phyloP scores from a whole-genome alignment of 2,329 filamentous ascomycete species.

The Colletotrichum filicis region DNA sequence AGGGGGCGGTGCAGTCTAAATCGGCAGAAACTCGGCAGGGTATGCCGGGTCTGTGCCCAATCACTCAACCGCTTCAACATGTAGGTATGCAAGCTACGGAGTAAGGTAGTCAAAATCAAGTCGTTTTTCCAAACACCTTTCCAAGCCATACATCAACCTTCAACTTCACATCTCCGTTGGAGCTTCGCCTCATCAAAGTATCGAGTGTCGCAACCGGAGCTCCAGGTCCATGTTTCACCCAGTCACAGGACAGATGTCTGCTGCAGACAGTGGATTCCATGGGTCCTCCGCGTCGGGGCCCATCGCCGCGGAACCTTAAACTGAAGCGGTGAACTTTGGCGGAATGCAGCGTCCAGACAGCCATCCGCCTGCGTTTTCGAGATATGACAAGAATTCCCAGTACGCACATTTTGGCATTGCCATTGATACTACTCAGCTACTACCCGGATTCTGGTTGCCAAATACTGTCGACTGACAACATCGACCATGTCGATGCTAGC shows the following conservation, averaged over 20 bases:
- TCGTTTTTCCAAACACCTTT: background rate
- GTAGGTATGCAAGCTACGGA: no score
- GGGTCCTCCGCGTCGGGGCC: background rate
- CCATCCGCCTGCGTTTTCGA: background rate
- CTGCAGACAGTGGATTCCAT: background rate
- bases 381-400: background rate
- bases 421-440: no score
- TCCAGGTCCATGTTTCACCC: background rate
- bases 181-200: background rate
- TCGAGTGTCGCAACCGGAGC: background rate
- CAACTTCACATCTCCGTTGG: background rate
- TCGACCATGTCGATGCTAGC: background rate
- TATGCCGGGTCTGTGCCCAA: background rate
- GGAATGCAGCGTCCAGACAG: background rate
- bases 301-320: background rate
- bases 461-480: background rate
- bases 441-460: background rate
- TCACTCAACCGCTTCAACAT: background rate
- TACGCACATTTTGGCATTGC: no score
- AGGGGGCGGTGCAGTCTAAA: background rate
- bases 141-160: background rate
- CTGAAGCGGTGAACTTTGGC: constrained; percentile 2
- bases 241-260: background rate
- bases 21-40: background rate
- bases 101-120: background rate